phyloP scores from a whole-genome alignment of 257 asterid species.

The Apocynum venetum region DNA sequence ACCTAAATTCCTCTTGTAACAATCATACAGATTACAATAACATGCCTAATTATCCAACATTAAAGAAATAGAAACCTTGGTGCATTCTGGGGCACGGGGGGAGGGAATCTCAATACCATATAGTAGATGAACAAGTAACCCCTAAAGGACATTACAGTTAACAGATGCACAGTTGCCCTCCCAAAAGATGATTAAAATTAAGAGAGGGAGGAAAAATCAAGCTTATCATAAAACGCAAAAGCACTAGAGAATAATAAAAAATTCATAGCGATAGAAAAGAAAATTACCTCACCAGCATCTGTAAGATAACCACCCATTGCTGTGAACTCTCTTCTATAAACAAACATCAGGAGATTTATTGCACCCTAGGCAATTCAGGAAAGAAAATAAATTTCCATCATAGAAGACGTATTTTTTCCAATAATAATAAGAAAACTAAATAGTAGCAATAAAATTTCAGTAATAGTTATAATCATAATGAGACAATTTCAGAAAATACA shows the following conservation, averaged over 20 bases:
- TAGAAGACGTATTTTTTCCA: neutral
- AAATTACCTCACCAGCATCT: constrained; percentile 96
- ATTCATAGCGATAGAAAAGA: constrained; percentile 16
- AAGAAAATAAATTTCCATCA: neutral
- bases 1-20: neutral
- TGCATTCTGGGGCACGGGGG: neutral
- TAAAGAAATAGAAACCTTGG: neutral
- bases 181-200: neutral
- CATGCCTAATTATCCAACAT: neutral
- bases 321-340: constrained; percentile 81
- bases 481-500: neutral
- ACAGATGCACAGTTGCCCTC: neutral
- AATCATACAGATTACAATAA: neutral
- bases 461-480: neutral
- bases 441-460: neutral
- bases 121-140: neutral
- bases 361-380: constrained; percentile 67
- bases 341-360: constrained; percentile 76
- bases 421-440: neutral
- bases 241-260: neutral
- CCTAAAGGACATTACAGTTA: neutral
- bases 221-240: neutral
- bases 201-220: neutral
- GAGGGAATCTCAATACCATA: neutral
- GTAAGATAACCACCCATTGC: constrained; percentile 98